Evolutionary conservation across 768 basidiomycete genomes (phyloP), one percentile per base, ranked within the genome.

Genomic region (Lactifluus volemus): DNA sequence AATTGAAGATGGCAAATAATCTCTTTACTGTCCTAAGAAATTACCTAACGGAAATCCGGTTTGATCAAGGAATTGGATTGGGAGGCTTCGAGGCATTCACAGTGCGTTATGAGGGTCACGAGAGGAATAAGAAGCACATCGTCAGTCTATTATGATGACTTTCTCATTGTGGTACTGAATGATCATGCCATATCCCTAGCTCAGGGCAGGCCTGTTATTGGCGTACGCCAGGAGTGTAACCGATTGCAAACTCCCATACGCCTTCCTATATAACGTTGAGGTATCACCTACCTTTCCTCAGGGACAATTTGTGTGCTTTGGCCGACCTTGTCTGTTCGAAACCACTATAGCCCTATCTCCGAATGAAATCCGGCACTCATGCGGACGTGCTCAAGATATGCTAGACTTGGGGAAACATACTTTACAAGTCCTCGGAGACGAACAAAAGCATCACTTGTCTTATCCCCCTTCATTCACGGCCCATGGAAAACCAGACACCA

Each of bases 1-100:
- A 84, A 63, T 71, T 76, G 66, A 76, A 79, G 64, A 86, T 85
- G 84, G 83, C 85, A 4, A 86, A 88, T 68, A 88, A 88, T 62
- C 86, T 85, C 65, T 88, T 80, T 67, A 75, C 84, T 1, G 72
- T 88, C 53, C 70, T 87, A 50, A 74, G 73, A 57, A 87, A 86
- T 67, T 70, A 69, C 19, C 67, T 80, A 44, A 79, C 84, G 1
- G 83, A 85, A 9, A 71, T 78, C 10, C 86, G 85, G 84, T 80
- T 85, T 58, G 82, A 84, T 63, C 79, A 82, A 62, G 81, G 81
- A n/a, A 77, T 84, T 49, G 78, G 79, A 59, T 75, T 88, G 4
- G 81, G 76, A 39, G 83, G 83, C 4, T 84, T 82, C 0, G 72
- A 81, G 55, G 77, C 83, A 7, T 88, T 88, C 67, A 86, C 85